phyloP scores from a whole-genome alignment of 2,329 filamentous ascomycete genomes.

The Leptographium procerum region DNA sequence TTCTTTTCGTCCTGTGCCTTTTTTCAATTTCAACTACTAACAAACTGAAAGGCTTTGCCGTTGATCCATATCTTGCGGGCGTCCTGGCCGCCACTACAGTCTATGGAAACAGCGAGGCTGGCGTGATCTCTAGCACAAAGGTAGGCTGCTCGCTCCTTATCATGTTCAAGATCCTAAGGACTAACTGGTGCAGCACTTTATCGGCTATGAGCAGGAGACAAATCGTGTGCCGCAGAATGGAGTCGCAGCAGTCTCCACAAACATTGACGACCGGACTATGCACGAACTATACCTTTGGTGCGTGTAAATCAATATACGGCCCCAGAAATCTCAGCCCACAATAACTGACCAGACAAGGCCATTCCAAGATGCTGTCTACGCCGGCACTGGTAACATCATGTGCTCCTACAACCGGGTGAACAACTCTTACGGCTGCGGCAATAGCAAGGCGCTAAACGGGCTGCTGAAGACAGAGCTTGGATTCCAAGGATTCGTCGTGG shows the following conservation, averaged over 20 bases:
- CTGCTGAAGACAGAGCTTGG: slow-evolving; percentile 49
- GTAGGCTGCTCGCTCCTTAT: slow-evolving; percentile 17
- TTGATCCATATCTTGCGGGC: slow-evolving; percentile 52
- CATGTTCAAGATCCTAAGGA: background rate
- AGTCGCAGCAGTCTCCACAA: slow-evolving; percentile 29
- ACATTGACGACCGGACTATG: slow-evolving; percentile 33
- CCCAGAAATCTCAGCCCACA: too few species aligned
- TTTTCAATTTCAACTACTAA: background rate
- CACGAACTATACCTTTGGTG: slow-evolving; percentile 40
- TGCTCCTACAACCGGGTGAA: slow-evolving; percentile 59
- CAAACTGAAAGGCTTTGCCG: slow-evolving; percentile 21
- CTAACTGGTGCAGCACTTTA: slow-evolving; percentile 44
- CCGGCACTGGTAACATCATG: slow-evolving; percentile 45
- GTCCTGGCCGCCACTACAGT: too few species aligned
- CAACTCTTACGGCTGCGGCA: slow-evolving; percentile 57
- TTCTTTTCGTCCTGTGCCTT: background rate
- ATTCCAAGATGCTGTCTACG: slow-evolving; percentile 44
- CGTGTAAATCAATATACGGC: background rate
- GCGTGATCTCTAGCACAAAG: slow-evolving; percentile 58
- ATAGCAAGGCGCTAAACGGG: slow-evolving; percentile 52
- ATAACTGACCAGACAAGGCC: too few species aligned
- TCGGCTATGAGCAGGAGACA: slow-evolving; percentile 36
- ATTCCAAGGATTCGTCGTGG: slow-evolving; percentile 53
- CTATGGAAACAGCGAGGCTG: too few species aligned
- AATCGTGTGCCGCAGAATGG: slow-evolving; percentile 46